These are phyloP conservation scores for Aspergillus cejpii DNA, from an alignment of 2,329 filamentous ascomycete species.

Conservation along the genomic window DNA sequence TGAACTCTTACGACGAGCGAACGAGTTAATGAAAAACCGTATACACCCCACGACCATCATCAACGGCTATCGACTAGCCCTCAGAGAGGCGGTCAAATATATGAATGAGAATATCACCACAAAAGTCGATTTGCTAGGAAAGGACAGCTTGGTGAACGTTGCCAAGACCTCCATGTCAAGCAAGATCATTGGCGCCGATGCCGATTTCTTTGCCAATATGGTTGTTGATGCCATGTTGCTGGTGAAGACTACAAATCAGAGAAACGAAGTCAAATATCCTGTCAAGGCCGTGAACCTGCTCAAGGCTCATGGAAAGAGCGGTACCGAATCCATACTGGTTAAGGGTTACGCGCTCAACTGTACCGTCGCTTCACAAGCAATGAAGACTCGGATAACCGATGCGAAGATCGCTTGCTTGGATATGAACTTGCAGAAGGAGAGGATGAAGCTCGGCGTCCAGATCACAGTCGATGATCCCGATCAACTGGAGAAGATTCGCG, in stretches of 20 bases:
- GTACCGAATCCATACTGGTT: slow-evolving; percentile 78
- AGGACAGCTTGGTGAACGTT: slow-evolving; percentile 86
- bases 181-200: slow-evolving; percentile 95
- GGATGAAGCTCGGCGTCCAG: slow-evolving; percentile 98
- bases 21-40: slow-evolving; percentile 98
- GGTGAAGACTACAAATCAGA: slow-evolving; percentile 88
- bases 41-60: slow-evolving; percentile 99
- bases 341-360: slow-evolving; percentile 98
- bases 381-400: slow-evolving; percentile 85
- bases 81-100: slow-evolving; percentile 95
- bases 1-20: slow-evolving; percentile 84
- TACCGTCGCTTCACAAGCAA: slow-evolving; percentile 95
- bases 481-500: slow-evolving; percentile 93
- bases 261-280: slow-evolving; percentile 88
- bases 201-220: slow-evolving; percentile 96
- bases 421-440: slow-evolving; percentile 98
- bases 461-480: slow-evolving; percentile 97
- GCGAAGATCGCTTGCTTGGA: slow-evolving; percentile 96
- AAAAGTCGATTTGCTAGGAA: slow-evolving; percentile 85
- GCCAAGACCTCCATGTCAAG: slow-evolving; percentile 99
- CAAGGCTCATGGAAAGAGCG: slow-evolving; percentile 94
- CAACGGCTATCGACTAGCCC: slow-evolving; percentile 89
- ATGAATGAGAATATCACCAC: slow-evolving; percentile 98
- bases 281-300: slow-evolving; percentile 99
- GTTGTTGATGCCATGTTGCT: slow-evolving; percentile 93